Evolutionary conservation across 306 rosid species (phyloP).

Genomic region (Astragalus glycyphyllos): DNA sequence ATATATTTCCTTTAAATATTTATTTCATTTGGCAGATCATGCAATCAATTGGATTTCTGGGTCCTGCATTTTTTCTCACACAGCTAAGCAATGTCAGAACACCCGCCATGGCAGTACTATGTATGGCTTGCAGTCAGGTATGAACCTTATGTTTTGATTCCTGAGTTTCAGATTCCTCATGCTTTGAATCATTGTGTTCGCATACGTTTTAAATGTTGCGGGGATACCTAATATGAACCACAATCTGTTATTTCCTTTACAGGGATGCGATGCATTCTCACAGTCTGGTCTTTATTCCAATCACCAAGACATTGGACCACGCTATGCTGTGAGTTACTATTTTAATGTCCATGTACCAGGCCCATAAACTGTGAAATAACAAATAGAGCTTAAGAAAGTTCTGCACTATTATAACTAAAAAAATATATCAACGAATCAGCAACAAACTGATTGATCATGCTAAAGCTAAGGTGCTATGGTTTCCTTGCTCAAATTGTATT

Average conservation of each 20-base stretch:
- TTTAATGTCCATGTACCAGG: constrained; percentile 3
- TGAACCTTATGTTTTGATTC: constrained; percentile 38
- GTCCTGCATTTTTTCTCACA: constrained; percentile 92
- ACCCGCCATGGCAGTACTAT: constrained; percentile 85
- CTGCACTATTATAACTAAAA: background rate
- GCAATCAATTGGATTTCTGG: constrained; percentile 92
- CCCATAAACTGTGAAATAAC: constrained; percentile 6
- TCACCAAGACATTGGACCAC: constrained; percentile 97
- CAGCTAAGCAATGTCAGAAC: constrained; percentile 80
- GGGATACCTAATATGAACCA: constrained; percentile 6
- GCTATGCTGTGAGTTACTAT: constrained; percentile 81
- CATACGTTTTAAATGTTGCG: background rate
- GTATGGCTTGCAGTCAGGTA: constrained; percentile 99
- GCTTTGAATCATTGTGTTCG: constrained; percentile 1
- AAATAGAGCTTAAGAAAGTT: background rate
- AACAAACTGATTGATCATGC: constrained; percentile 9
- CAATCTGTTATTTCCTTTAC: constrained; percentile 39
- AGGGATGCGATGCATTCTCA: constrained; percentile 96
- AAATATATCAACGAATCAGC: background rate
- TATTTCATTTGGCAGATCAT: constrained; percentile 69
- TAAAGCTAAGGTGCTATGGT: background rate
- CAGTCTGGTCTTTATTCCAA: constrained; percentile 94
- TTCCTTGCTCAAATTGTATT: constrained; percentile 24
- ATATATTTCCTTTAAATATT: constrained; percentile 20
- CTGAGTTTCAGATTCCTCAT: constrained; percentile 7